Conservation (phyloP, 2,329 filamentous ascomycete species). For the Neofusicoccum laricinum region DNA sequence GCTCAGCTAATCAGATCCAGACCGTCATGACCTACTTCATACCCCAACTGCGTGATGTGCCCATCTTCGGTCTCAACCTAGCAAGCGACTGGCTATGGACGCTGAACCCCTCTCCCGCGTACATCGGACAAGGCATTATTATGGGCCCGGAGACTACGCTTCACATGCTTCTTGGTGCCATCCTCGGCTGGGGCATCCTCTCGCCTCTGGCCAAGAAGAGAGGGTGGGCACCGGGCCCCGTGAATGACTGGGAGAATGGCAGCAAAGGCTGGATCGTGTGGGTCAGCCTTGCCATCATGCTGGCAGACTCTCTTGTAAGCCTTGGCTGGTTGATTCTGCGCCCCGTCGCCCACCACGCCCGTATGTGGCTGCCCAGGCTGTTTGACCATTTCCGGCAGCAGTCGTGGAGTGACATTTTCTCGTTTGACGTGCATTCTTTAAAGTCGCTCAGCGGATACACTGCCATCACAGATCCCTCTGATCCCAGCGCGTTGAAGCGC, state of each 20-base stretch:
- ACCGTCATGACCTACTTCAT: slow-evolving; percentile 89
- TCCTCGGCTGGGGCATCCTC: slow-evolving; percentile 86
- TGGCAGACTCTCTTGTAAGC: slow-evolving; percentile 87
- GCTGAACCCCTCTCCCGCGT: slow-evolving; percentile 93
- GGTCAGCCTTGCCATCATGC: slow-evolving; percentile 94
- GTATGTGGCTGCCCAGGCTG: slow-evolving; percentile 34
- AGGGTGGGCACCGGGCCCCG: slow-evolving; percentile 86
- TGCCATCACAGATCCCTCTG: slow-evolving; percentile 27
- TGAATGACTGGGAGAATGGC: slow-evolving; percentile 84
- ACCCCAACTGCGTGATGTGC: slow-evolving; percentile 79
- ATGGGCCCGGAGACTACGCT: slow-evolving; percentile 95
- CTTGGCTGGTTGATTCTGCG: slow-evolving; percentile 73
- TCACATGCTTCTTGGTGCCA: slow-evolving; percentile 89
- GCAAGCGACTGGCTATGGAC: slow-evolving; percentile 90
- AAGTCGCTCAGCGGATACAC: slow-evolving; percentile 36
- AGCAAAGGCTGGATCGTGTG: slow-evolving; percentile 99
- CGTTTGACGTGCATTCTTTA: slow-evolving; percentile 27
- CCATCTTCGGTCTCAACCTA: slow-evolving; percentile 73
- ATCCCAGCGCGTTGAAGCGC: slow-evolving; percentile 29
- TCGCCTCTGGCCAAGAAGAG: slow-evolving; percentile 82
- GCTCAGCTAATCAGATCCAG: slow-evolving; percentile 40
- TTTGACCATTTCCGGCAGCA: slow-evolving; percentile 29
- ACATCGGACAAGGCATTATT: slow-evolving; percentile 95
- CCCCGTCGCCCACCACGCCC: slow-evolving; percentile 54
- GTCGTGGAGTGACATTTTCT: slow-evolving; percentile 35